phyloP scores from a whole-genome alignment of 1,284 basidiomycete genomes.

The Melampsora occidentalis region DNA sequence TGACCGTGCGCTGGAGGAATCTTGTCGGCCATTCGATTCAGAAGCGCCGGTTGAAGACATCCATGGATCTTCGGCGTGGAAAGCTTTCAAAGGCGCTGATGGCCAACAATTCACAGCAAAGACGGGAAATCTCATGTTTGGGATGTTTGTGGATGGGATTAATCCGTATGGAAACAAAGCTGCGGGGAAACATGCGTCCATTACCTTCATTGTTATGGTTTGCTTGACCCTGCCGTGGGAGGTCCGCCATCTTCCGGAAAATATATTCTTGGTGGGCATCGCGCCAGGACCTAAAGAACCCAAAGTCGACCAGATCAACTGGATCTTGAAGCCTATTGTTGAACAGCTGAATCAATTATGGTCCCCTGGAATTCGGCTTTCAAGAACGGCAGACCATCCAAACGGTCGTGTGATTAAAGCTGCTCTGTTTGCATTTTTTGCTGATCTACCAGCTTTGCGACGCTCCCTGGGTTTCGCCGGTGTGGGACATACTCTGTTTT shows the following conservation, averaged over 20 bases:
- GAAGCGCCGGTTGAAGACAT: background rate
- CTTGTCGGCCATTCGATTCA: background rate
- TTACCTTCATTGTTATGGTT: background rate
- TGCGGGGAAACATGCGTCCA: background rate
- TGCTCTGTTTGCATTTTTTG: constrained; percentile 10
- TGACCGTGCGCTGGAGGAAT: background rate
- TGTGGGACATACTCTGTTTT: background rate
- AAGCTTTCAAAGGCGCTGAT: background rate
- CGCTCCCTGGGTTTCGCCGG: background rate
- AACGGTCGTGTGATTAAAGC: background rate
- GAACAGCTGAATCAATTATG: background rate
- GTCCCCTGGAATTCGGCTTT: background rate
- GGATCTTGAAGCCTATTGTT: background rate
- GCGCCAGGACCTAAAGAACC: constrained; percentile 56
- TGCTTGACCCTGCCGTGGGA: constrained; percentile 32
- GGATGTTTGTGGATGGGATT: constrained; percentile 3
- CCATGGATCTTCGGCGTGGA: background rate
- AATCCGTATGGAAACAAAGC: background rate
- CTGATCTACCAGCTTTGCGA: constrained; percentile 1
- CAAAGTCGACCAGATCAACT: constrained; percentile 46
- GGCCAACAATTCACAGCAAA: background rate
- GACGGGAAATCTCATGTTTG: background rate
- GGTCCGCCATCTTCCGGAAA: constrained; percentile 43
- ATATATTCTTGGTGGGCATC: constrained; percentile 48
- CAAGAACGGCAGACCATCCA: background rate